phyloP scores from a whole-genome alignment of 305 asterid species.

The Ilex paraguariensis region DNA sequence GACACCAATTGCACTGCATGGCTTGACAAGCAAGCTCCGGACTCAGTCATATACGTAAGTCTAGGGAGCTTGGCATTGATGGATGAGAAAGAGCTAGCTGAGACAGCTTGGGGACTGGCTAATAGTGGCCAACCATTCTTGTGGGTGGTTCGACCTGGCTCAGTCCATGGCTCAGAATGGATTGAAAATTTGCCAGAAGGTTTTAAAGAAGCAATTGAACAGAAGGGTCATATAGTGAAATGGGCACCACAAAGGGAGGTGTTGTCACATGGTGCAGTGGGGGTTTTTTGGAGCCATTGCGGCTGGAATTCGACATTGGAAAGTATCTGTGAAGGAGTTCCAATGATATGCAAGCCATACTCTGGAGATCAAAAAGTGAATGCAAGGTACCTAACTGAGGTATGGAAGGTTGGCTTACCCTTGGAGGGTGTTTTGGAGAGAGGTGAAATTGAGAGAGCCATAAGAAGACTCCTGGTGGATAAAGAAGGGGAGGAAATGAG shows the following conservation, averaged over 20 bases:
- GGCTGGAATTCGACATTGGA: conserved; percentile 21
- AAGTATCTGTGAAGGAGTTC: conserved; percentile 20
- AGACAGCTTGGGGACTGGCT: conserved; percentile 23
- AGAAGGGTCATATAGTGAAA: conserved; percentile 18
- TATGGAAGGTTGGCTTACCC: conserved; percentile 21
- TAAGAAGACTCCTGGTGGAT: conserved; percentile 12
- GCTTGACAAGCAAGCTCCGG: conserved; percentile 18
- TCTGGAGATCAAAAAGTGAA: conserved; percentile 11
- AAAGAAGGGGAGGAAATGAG: conserved; percentile 14
- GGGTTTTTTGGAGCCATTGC: conserved; percentile 23
- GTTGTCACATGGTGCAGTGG: conserved; percentile 16
- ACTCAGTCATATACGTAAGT: conserved; percentile 20
- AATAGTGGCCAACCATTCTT: conserved; percentile 11
- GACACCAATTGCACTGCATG: conserved; percentile 11
- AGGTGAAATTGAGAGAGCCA: conserved; percentile 1
- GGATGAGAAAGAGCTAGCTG: conserved; percentile 4
- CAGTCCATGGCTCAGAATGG: not conserved
- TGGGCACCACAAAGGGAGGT: conserved; percentile 24
- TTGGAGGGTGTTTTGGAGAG: conserved; percentile 5
- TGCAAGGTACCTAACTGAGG: conserved; percentile 6
- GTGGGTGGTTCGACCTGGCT: conserved; percentile 15
- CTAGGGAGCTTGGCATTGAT: conserved; percentile 14
- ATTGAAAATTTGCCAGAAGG: conserved; percentile 3
- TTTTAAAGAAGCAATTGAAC: conserved; percentile 4
- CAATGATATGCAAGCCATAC: conserved; percentile 20